These are phyloP conservation scores for Dioscorea cayenensis DNA, from an alignment of 116 monocot species.

Conservation along the genomic window DNA sequence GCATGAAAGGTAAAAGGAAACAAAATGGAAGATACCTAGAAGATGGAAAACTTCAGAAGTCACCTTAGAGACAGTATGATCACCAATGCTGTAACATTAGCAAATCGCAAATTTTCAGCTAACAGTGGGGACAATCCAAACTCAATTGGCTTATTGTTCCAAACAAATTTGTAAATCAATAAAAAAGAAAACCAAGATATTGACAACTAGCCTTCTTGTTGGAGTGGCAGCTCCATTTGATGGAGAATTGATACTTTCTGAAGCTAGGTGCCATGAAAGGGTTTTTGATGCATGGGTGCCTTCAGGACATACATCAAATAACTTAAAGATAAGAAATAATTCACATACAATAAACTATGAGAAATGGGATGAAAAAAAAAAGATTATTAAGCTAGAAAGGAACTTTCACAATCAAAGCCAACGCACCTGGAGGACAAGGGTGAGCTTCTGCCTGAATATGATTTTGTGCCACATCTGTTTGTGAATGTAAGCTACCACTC, in stretches of 20 bases:
- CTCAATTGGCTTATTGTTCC: neutral
- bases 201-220: neutral
- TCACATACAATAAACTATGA: neutral
- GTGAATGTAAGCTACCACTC: slow-evolving; percentile 9
- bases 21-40: slow-evolving; percentile 5
- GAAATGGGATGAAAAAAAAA: neutral
- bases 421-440: slow-evolving; percentile 37
- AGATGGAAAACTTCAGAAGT: slow-evolving; percentile 9
- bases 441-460: slow-evolving; percentile 21
- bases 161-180: neutral
- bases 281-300: slow-evolving; percentile 64
- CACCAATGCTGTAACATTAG: neutral
- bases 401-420: neutral
- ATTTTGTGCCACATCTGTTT: slow-evolving; percentile 11
- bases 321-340: neutral
- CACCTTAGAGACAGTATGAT: neutral
- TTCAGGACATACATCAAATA: slow-evolving; percentile 5
- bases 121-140: slow-evolving; percentile 8
- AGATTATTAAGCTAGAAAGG: neutral
- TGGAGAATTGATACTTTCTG: slow-evolving; percentile 38
- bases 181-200: neutral
- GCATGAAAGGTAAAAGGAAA: neutral
- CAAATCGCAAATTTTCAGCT: slow-evolving; percentile 16
- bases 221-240: slow-evolving; percentile 6
- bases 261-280: slow-evolving; percentile 80